Base-by-base conservation (phyloP, 495 filamentous ascomycete species). In the Cercophora sp. region DNA sequence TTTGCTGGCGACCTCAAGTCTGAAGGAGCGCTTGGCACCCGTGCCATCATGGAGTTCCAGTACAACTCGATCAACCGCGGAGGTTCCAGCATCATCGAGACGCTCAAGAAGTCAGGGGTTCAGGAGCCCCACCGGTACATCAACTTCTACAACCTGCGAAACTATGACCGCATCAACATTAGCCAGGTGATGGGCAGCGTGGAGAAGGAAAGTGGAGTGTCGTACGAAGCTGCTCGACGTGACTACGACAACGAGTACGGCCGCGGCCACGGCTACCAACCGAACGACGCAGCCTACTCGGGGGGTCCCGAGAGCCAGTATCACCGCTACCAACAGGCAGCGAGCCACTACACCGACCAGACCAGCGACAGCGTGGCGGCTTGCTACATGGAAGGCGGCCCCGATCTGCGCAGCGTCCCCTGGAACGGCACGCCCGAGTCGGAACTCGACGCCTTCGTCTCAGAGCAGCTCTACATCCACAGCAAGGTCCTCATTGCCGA, bases 401-500 rank as follows among this genome's bases (percentile, higher is more conserved):
- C 78, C 22, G 85, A 91, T 55, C 84, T 97, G 53, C 81, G 83
- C 49, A 75, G 75, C 26, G 81, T 92, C 2, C 91, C 90, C 0
- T 97, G 92, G 92, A 75, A 85, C 22, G 87, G 85, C 10, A 72
- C 80, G 6, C 74, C 84, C 19, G 80, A 85, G 53, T 75, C 79
- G 41, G 92, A 97, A 65, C 81, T 97, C 25, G 76, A 92, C 65
- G 88, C 89, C 2, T 96, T 91, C 60, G 91, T 97, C 26, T 88
- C 83, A 36, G 92, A 97, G 65, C 87, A 95, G 69, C 84, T 97
- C 19, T 97, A 97, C 66, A 85, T 96, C 52, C 92, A 97, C 72
- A 85, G 85, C 59, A 97, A 97, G 76, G 80, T 96, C 29, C 80
- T 96, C 56, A 92, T 97, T 64, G 91, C 91, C 48, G 91, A 97